Percentiles rank a stretch among this genome's conserved stretches.
phyloP scores from a whole-genome alignment of 306 rosid species.

The Corylus americana region DNA sequence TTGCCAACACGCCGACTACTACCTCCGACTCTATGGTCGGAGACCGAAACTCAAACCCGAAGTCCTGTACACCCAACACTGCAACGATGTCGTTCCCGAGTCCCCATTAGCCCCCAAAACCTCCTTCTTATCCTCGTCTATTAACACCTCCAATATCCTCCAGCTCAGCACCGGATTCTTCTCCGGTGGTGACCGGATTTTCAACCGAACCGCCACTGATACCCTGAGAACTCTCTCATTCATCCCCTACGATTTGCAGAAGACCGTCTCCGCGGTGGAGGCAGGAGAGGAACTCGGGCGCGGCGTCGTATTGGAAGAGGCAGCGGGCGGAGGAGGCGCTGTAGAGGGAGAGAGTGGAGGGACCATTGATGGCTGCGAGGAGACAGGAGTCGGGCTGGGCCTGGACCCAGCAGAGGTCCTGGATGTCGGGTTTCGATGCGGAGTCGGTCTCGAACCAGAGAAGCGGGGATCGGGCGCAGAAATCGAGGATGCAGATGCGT shows the following conservation, averaged over 20 bases:
- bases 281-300: too few relatives aligned
- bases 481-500: too few relatives aligned
- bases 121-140: conserved; percentile 5
- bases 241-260: conserved; percentile 11
- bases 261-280: conserved; percentile 19
- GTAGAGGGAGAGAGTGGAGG: too few relatives aligned
- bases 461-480: too few relatives aligned
- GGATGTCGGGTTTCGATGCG: too few relatives aligned
- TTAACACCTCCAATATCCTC: conserved; percentile 20
- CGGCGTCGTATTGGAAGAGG: too few relatives aligned
- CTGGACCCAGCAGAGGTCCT: too few relatives aligned
- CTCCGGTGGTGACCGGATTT: conserved; percentile 58
- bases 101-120: conserved; percentile 13
- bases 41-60: conserved; percentile 10
- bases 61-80: conserved; percentile 43
- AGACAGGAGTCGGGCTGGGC: too few relatives aligned
- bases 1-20: conserved; percentile 26
- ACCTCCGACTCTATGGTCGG: background rate
- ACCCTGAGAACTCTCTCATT: conserved; percentile 28
- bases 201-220: conserved; percentile 29
- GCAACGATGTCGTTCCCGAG: conserved; percentile 54
- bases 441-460: too few relatives aligned
- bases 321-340: too few relatives aligned
- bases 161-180: conserved; percentile 47
- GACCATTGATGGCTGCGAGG: too few relatives aligned